These are phyloP conservation scores for Coemansia sp. DNA, from an alignment of 192 early-diverging fungal species.

Conservation along the genomic window DNA sequence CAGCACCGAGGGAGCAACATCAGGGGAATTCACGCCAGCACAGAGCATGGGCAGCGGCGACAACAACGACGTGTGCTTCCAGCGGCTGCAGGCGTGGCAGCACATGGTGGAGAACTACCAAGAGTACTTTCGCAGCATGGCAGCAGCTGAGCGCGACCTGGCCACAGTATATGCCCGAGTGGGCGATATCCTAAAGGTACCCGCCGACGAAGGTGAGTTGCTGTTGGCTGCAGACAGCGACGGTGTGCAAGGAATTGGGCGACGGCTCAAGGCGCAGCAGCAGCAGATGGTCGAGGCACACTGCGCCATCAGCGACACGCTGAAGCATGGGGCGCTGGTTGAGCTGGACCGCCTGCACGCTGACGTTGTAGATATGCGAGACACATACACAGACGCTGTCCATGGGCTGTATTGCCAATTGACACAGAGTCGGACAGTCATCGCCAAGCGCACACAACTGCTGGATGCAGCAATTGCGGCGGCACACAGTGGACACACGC, in stretches of 20 bases:
- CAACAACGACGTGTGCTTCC: constrained; percentile 38
- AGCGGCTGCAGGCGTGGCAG: constrained; percentile 45
- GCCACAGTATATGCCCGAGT: constrained; percentile 52
- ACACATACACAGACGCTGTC: constrained; percentile 23
- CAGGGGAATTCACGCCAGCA: constrained; percentile 25
- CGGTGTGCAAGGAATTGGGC: constrained; percentile 29
- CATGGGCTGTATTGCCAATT: constrained; percentile 20
- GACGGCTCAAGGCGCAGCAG: constrained; percentile 42
- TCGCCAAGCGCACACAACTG: constrained; percentile 16
- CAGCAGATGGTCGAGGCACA: constrained; percentile 50
- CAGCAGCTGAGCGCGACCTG: constrained; percentile 48
- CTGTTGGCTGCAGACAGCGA: constrained; percentile 20
- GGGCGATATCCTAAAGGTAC: constrained; percentile 47
- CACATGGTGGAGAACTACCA: constrained; percentile 39
- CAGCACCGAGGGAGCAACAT: constrained; percentile 2
- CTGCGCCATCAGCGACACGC: constrained; percentile 36
- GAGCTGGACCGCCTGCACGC: constrained; percentile 17
- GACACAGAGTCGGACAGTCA: constrained; percentile 17
- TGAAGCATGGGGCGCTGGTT: constrained; percentile 18
- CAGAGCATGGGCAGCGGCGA: constrained; percentile 42
- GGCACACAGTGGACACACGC: background rate
- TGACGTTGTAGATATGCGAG: constrained; percentile 10
- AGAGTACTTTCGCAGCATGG: constrained; percentile 51
- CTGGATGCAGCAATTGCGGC: constrained; percentile 25
- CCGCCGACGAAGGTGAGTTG: constrained; percentile 30